Evolutionary conservation across 2,329 filamentous ascomycete genomes (phyloP).

Genomic region (Trichophyton rubrum): DNA sequence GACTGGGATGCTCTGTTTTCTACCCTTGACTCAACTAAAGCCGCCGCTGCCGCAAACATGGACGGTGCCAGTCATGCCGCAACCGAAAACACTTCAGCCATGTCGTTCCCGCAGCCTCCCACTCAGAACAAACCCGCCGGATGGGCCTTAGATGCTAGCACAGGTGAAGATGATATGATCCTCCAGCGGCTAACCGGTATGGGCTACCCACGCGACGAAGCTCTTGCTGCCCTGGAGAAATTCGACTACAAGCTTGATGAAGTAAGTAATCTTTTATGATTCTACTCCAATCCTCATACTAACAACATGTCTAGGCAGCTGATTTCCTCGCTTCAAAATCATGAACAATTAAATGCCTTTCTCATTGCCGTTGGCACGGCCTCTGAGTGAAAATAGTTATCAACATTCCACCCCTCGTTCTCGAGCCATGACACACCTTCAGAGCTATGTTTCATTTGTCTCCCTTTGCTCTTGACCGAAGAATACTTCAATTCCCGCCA

Average conservation of each 20-base stretch:
- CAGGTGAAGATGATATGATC: constrained; percentile 80
- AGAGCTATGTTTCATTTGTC: neutral
- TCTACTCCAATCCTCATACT: neutral
- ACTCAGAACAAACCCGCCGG: constrained; percentile 36
- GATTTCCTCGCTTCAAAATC: constrained; percentile 32
- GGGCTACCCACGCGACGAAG: constrained; percentile 67
- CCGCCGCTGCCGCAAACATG: constrained; percentile 15
- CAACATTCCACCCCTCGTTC: neutral
- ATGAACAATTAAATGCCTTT: constrained; percentile 13
- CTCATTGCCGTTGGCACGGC: neutral
- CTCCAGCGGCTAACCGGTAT: constrained; percentile 79
- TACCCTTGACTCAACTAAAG: constrained; percentile 50
- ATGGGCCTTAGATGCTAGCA: constrained; percentile 57
- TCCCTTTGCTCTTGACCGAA: neutral
- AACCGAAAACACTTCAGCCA: constrained; percentile 5
- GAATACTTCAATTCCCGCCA: neutral
- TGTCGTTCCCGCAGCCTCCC: constrained; percentile 15
- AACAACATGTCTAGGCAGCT: constrained; percentile 21
- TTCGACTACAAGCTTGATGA: constrained; percentile 94
- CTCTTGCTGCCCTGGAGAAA: constrained; percentile 73
- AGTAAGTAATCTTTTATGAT: constrained; percentile 43
- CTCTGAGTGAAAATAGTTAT: neutral
- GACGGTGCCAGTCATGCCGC: constrained; percentile 10
- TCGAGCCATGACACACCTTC: neutral
- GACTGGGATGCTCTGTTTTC: constrained; percentile 97